phyloP scores from a whole-genome alignment of 257 asterid genomes.

The Nicotiana knightiana region DNA sequence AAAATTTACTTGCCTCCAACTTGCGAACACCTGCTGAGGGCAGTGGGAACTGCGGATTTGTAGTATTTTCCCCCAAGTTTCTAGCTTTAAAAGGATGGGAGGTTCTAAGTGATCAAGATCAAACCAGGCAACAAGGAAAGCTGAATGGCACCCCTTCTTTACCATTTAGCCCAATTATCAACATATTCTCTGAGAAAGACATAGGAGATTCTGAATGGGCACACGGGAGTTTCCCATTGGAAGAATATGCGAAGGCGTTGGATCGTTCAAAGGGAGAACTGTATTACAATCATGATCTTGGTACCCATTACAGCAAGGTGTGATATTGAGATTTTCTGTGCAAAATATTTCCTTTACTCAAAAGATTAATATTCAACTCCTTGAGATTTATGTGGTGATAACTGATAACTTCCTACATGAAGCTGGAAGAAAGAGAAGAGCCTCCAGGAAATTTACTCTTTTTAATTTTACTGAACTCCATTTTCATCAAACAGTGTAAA shows the following conservation, averaged over 20 bases:
- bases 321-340: conserved; percentile 25
- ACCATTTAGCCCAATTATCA: conserved; percentile 65
- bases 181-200: conserved; percentile 52
- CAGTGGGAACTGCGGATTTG: conserved; percentile 74
- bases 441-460: background rate
- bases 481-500: background rate
- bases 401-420: too few relatives aligned
- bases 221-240: conserved; percentile 84
- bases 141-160: conserved; percentile 31
- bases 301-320: conserved; percentile 94
- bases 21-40: conserved; percentile 37
- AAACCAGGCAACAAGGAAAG: conserved; percentile 26
- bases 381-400: background rate
- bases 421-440: background rate
- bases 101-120: conserved; percentile 39
- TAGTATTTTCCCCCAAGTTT: conserved; percentile 63
- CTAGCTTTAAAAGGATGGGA: conserved; percentile 67
- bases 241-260: conserved; percentile 77
- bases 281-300: conserved; percentile 80
- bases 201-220: conserved; percentile 71
- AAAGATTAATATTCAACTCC: background rate
- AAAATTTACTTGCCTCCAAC: conserved; percentile 37
- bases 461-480: background rate
- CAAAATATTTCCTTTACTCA: conserved; percentile 12
- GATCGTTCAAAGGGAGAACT: conserved; percentile 82